Evolutionary conservation across 768 basidiomycete species (phyloP), one percentile per base, ranked within the genome.

Genomic region (Boletus pseudopeckii): DNA sequence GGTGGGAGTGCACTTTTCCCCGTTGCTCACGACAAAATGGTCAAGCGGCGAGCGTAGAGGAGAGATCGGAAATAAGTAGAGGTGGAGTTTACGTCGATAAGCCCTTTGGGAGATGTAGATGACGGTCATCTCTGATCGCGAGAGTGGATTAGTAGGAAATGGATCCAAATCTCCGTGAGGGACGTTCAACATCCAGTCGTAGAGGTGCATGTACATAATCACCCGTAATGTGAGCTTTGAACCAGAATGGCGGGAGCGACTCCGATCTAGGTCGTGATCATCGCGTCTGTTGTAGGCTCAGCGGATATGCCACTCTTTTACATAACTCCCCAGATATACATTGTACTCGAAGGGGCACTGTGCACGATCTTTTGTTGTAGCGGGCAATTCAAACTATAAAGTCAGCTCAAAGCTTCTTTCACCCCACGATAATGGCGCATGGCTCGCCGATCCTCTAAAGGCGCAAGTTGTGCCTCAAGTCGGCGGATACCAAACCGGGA

Each of bases 41-140:
- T 30, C 45, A 45, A 26, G 34, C 34, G 39, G n/a, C 22, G 15
- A 30, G 13, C 14, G 40, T 17, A 17, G 44, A 58, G 26, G 24
- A 15, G 51, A 10, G 11, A 34, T 41, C 60, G 48, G 60, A 50
- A 54, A 54, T 45, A 37, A 45, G 42, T 15, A 34, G 38, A 48
- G 10, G 17, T 45, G 40, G 20, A 30, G 5, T 60, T 59, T 60
- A 59, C 58, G 58, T 55, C 45, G 48, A 42, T 1, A 24, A 28
- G 14, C 9, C 33, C 44, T 28, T 6, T 24, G 28, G 43, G 32
- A 45, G 38, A 39, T 20, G 36, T 17, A 38, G 15, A 43, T 52
- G 9, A 48, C 26, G 14, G n/a, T 24, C 26, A 11, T 53, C n/a
- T 32, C 32, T 54, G 18, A 28, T 38, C 14, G 24, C 14, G 17